These are phyloP conservation scores for Lyophyllum atratum DNA, from an alignment of 768 basidiomycete genomes.

Conservation along the genomic window DNA sequence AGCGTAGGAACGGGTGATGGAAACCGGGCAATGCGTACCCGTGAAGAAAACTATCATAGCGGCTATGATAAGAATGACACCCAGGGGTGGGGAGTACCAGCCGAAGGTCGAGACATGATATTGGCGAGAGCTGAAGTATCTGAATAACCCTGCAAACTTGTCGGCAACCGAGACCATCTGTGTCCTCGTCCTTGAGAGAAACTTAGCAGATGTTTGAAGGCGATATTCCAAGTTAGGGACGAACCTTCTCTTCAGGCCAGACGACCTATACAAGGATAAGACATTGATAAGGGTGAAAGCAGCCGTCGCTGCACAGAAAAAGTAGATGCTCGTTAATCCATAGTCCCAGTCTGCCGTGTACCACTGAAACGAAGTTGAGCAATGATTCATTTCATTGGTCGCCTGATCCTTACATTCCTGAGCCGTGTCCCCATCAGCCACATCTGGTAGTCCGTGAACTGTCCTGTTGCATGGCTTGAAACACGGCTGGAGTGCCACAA, in stretches of 20 bases:
- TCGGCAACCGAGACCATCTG: slow-evolving; percentile 4
- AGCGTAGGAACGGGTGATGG: neutral
- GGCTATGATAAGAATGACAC: slow-evolving; percentile 22
- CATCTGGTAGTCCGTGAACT: slow-evolving; percentile 24
- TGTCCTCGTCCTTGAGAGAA: neutral
- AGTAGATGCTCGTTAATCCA: slow-evolving; percentile 26
- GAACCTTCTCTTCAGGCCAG: neutral
- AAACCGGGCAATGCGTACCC: neutral
- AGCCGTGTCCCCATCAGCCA: slow-evolving; percentile 22
- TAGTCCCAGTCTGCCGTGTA: slow-evolving; percentile 34
- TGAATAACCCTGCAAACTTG: slow-evolving; percentile 17
- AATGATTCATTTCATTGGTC: neutral
- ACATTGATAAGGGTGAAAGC: slow-evolving; percentile 13
- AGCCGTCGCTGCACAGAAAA: slow-evolving; percentile 29
- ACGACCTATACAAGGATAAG: neutral
- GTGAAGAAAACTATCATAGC: slow-evolving; percentile 25
- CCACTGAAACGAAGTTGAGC: slow-evolving; percentile 18
- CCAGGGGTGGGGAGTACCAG: slow-evolving; percentile 31
- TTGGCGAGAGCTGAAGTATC: slow-evolving; percentile 25
- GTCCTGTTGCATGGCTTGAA: slow-evolving; percentile 19
- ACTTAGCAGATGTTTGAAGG: neutral
- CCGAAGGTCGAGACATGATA: slow-evolving; percentile 18
- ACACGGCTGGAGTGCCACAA: slow-evolving; percentile 29
- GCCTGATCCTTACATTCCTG: slow-evolving; percentile 24
- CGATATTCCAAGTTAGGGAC: neutral